Evolutionary conservation across 768 basidiomycete species (phyloP).

Genomic region (Fomitopsis pulvina): DNA sequence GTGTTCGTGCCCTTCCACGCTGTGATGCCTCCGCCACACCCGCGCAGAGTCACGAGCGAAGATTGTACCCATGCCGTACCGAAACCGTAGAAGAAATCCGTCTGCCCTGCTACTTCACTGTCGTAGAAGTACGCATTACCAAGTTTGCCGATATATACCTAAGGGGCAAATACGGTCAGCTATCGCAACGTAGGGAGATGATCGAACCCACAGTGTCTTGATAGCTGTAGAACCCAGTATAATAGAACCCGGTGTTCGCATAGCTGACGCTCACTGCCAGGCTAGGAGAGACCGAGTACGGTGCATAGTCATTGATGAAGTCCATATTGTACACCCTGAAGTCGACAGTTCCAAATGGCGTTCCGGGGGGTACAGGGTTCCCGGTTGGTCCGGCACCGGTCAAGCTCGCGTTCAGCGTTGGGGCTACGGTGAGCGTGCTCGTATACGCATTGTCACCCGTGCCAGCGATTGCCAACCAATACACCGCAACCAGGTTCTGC

Average conservation of each 20-base stretch:
- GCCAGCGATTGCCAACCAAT: constrained; percentile 26
- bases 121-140: constrained; percentile 55
- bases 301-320: constrained; percentile 54
- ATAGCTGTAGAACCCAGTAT: constrained; percentile 52
- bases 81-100: constrained; percentile 62
- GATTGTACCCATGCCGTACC: constrained; percentile 43
- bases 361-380: constrained; percentile 36
- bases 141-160: constrained; percentile 45
- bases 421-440: constrained; percentile 50
- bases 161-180: background rate
- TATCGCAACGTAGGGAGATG: background rate
- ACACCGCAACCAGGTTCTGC: background rate
- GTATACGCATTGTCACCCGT: constrained; percentile 50
- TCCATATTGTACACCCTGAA: constrained; percentile 65
- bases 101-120: constrained; percentile 56
- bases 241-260: constrained; percentile 63
- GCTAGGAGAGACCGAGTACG: constrained; percentile 55
- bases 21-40: constrained; percentile 56
- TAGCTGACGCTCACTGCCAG: constrained; percentile 57
- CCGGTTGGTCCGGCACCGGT: constrained; percentile 57
- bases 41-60: constrained; percentile 47
- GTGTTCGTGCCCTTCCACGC: constrained; percentile 60
- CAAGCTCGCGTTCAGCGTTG: constrained; percentile 48
- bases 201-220: constrained; percentile 60
- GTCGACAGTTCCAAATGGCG: constrained; percentile 45